phyloP scores from a whole-genome alignment of 1,284 basidiomycete genomes.

The Rhizoctonia solani region DNA sequence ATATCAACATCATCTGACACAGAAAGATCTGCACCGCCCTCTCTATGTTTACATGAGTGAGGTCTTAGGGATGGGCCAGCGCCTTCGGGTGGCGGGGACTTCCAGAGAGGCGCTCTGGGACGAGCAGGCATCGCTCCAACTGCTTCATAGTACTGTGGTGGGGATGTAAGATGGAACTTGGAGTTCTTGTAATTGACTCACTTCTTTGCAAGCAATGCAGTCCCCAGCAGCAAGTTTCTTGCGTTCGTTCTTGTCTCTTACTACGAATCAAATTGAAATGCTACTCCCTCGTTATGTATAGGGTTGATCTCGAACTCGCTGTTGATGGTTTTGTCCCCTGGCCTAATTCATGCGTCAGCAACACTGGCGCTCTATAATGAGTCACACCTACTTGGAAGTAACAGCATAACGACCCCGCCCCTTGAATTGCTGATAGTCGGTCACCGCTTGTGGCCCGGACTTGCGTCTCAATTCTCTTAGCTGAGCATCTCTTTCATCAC shows the following conservation, averaged over 20 bases:
- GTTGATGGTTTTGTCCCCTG: constrained; percentile 57
- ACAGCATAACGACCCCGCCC: constrained; percentile 54
- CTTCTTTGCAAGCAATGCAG: constrained; percentile 83
- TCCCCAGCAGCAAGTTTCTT: constrained; percentile 73
- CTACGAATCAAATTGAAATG: constrained; percentile 77
- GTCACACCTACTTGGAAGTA: not conserved
- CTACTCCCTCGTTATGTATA: constrained; percentile 63
- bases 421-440: constrained; percentile 56
- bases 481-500: constrained; percentile 18
- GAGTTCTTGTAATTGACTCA: constrained; percentile 52
- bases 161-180: constrained; percentile 3
- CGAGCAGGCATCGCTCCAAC: constrained; percentile 69
- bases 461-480: constrained; percentile 23
- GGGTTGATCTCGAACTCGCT: constrained; percentile 70
- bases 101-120: constrained; percentile 70
- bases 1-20: not conserved
- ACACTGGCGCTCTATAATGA: not conserved
- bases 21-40: constrained; percentile 5
- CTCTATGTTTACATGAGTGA: constrained; percentile 36
- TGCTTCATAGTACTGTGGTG: constrained; percentile 74
- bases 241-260: constrained; percentile 67
- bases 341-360: constrained; percentile 36
- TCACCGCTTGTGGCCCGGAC: constrained; percentile 39
- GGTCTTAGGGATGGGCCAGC: constrained; percentile 26
- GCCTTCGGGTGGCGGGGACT: constrained; percentile 45